Evolutionary conservation across 1,284 basidiomycete genomes (phyloP).

Genomic region (Boletus semigastroideus): DNA sequence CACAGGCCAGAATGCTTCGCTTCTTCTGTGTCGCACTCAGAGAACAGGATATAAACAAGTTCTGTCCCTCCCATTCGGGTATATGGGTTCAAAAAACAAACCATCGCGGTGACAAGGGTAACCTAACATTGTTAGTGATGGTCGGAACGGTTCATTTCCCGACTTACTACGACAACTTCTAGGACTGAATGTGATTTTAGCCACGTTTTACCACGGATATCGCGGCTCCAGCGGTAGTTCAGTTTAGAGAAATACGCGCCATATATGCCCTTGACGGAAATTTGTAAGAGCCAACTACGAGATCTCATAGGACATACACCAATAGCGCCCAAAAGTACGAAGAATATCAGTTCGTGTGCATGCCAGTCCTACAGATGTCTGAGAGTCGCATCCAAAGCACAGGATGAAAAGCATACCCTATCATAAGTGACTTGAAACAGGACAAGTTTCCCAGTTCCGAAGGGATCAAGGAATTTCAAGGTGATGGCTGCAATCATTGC

Average conservation of each 20-base stretch:
- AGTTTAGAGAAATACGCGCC: constrained; percentile 93
- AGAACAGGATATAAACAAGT: constrained; percentile 89
- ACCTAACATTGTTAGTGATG: constrained; percentile 47
- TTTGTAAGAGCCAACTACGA: constrained; percentile 5
- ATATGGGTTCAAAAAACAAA: constrained; percentile 90
- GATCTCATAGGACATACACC: constrained; percentile 50
- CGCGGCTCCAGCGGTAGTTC: constrained; percentile 86
- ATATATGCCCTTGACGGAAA: constrained; percentile 71
- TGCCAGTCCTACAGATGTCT: constrained; percentile 75
- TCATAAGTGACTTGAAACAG: constrained; percentile 91
- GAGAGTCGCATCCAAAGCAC: not conserved
- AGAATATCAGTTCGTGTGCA: constrained; percentile 79
- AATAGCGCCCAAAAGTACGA: constrained; percentile 83
- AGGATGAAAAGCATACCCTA: constrained; percentile 45
- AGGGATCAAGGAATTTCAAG: constrained; percentile 88
- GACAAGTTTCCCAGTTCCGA: constrained; percentile 82
- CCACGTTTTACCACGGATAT: constrained; percentile 82
- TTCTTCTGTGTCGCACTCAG: constrained; percentile 70
- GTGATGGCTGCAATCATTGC: constrained; percentile 93
- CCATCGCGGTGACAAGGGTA: constrained; percentile 69
- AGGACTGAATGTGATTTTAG: constrained; percentile 76
- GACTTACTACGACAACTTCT: constrained; percentile 80
- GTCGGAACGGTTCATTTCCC: not conserved
- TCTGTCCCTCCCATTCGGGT: constrained; percentile 95
- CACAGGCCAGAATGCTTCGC: constrained; percentile 69